A percentile compares a stretch with the other conserved stretches of the same genome.
Conservation (phyloP, 768 basidiomycete genomes). For the Russula abietina region DNA sequence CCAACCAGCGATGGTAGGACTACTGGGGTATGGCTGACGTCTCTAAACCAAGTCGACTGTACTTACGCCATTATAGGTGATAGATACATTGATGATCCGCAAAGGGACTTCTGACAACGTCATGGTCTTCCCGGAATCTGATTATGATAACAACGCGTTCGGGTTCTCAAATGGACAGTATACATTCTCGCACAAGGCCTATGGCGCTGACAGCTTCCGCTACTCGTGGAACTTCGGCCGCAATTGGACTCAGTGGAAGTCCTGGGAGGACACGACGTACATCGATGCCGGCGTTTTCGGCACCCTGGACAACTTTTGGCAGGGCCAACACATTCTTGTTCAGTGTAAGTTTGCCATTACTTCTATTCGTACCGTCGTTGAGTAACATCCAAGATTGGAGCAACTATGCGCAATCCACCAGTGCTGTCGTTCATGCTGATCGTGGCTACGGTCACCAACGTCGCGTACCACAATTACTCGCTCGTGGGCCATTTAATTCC, state of each 20-base stretch:
- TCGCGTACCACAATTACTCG: constrained; percentile 81
- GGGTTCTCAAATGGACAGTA: constrained; percentile 56
- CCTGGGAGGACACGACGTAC: constrained; percentile 68
- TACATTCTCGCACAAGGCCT: constrained; percentile 73
- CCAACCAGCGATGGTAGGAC: constrained; percentile 36
- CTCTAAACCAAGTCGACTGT: neutral
- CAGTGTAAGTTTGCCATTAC: constrained; percentile 56
- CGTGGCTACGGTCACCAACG: constrained; percentile 52
- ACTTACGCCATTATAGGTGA: constrained; percentile 35
- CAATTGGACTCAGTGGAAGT: constrained; percentile 76
- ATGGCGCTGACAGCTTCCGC: constrained; percentile 81
- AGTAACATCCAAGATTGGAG: constrained; percentile 62
- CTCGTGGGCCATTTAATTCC: constrained; percentile 82
- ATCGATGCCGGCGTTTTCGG: constrained; percentile 56
- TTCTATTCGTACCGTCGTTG: neutral
- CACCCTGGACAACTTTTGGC: constrained; percentile 54
- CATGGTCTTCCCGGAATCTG: constrained; percentile 80
- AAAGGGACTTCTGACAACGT: constrained; percentile 72
- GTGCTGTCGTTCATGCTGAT: constrained; percentile 75
- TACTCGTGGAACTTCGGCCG: constrained; percentile 84
- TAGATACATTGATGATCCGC: constrained; percentile 73
- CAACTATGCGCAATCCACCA: constrained; percentile 50
- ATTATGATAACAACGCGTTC: constrained; percentile 64
- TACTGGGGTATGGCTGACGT: constrained; percentile 48
- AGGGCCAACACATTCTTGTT: constrained; percentile 77